Conservation (phyloP, 371 early-diverging fungal species). For the Lichtheimia corymbifera region DNA sequence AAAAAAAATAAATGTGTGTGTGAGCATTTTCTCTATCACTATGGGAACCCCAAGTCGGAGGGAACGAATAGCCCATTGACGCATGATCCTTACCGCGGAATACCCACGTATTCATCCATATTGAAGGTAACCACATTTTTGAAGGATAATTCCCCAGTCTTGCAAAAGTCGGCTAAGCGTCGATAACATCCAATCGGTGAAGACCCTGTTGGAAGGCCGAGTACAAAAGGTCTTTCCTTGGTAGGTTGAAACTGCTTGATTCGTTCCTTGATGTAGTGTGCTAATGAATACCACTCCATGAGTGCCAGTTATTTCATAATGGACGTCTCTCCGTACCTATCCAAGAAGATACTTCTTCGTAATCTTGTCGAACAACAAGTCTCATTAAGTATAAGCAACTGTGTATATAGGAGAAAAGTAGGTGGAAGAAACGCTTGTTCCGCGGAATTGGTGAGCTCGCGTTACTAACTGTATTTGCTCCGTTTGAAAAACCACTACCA, state of each 20-base stretch:
- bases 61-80: conserved; percentile 83
- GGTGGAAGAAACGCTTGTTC: too few species aligned
- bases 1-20: neutral
- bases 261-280: conserved; percentile 81
- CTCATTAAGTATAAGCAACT: conserved; percentile 47
- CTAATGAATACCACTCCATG: conserved; percentile 24
- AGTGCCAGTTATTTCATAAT: too few species aligned
- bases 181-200: conserved; percentile 79
- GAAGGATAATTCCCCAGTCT: conserved; percentile 63
- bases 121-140: conserved; percentile 70
- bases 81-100: conserved; percentile 58
- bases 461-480: too few species aligned
- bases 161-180: conserved; percentile 62
- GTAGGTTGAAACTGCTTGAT: conserved; percentile 81
- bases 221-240: conserved; percentile 78
- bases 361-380: conserved; percentile 70
- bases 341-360: conserved; percentile 65
- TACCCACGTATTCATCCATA: conserved; percentile 74
- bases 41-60: conserved; percentile 82
- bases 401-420: too few species aligned
- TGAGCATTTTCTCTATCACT: neutral
- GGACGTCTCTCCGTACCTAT: conserved; percentile 46
- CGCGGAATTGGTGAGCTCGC: too few species aligned
- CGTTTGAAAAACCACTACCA: too few species aligned
- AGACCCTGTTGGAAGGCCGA: conserved; percentile 88